A percentile compares a stretch with the other conserved stretches of the same genome.
Conservation (phyloP, 352 stramenopile species). For the Thalassiosira allenii region DNA sequence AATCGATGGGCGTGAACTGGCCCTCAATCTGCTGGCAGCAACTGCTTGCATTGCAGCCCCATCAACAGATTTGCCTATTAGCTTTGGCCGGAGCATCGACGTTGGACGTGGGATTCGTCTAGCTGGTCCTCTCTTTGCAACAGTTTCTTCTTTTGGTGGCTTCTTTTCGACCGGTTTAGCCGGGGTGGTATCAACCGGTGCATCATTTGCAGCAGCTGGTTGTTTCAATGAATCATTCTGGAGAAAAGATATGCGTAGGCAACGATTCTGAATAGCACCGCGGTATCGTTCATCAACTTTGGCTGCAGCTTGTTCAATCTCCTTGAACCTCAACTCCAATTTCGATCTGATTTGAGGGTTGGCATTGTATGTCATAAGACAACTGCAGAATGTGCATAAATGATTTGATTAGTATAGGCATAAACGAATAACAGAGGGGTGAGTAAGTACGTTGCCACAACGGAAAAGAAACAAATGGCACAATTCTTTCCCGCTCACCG, state of each 20-base stretch:
- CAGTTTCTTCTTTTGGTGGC: conserved; percentile 27
- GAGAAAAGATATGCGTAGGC: conserved; percentile 43
- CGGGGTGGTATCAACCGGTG: conserved; percentile 1
- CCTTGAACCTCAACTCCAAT: conserved; percentile 49
- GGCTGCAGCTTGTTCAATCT: conserved; percentile 53
- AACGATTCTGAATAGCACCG: conserved; percentile 37
- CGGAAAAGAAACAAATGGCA: too few species aligned
- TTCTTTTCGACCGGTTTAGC: conserved; percentile 42
- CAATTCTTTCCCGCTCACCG: too few species aligned
- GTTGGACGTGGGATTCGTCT: conserved; percentile 67
- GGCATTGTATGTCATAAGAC: conserved; percentile 53
- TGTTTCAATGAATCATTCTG: conserved; percentile 16
- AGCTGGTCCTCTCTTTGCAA: conserved; percentile 31
- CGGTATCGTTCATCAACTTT: conserved; percentile 40
- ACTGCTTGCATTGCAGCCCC: conserved; percentile 81
- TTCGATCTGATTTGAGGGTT: conserved; percentile 41
- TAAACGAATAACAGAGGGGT: too few species aligned
- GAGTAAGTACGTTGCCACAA: too few species aligned
- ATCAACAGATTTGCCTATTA: conserved; percentile 83
- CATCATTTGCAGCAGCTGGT: conserved; percentile 13
- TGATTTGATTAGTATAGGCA: too few species aligned
- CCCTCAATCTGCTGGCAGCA: conserved; percentile 72
- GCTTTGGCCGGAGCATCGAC: conserved; percentile 76
- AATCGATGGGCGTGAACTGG: conserved; percentile 54
- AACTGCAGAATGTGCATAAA: too few species aligned